phyloP scores from a whole-genome alignment of 1,284 basidiomycete genomes.

The Pulchroboletus neoregius region DNA sequence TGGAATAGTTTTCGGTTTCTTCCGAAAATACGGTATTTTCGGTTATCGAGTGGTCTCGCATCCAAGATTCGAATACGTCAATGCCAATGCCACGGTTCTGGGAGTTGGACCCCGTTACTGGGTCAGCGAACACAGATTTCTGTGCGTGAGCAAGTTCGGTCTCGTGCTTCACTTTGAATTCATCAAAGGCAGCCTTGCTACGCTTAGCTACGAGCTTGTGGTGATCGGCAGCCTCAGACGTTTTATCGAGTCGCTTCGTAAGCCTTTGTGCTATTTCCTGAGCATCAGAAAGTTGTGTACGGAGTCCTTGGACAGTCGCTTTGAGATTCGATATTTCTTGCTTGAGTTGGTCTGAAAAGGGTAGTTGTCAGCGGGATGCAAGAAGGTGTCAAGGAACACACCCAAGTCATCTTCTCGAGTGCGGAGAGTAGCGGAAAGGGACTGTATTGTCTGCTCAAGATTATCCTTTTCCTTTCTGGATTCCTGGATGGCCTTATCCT shows the following conservation, averaged over 20 bases:
- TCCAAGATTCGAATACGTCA: constrained; percentile 5
- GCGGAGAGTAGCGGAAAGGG: not conserved
- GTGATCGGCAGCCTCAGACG: not conserved
- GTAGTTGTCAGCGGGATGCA: not conserved
- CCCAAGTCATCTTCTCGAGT: not conserved
- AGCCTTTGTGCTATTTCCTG: not conserved
- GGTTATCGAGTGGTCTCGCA: constrained; percentile 1
- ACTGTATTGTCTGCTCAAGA: constrained; percentile 1
- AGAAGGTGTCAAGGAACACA: not conserved
- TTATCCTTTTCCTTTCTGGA: not conserved
- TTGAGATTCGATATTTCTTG: constrained; percentile 1
- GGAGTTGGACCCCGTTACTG: not conserved
- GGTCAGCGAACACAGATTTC: not conserved
- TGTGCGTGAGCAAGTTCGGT: not conserved
- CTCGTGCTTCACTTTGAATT: constrained; percentile 1
- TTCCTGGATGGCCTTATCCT: not conserved
- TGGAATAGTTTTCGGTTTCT: not conserved
- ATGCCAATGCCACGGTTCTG: not conserved
- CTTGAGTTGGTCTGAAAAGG: constrained; percentile 1
- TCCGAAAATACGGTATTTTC: not conserved
- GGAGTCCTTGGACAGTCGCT: not conserved
- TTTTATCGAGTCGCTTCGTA: not conserved
- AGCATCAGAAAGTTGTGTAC: constrained; percentile 1
- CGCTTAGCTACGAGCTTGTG: constrained; percentile 1
- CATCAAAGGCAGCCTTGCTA: not conserved